Evolutionary conservation across 2,329 filamentous ascomycete genomes (phyloP).

Genomic region (Sclerotinia subarctica): DNA sequence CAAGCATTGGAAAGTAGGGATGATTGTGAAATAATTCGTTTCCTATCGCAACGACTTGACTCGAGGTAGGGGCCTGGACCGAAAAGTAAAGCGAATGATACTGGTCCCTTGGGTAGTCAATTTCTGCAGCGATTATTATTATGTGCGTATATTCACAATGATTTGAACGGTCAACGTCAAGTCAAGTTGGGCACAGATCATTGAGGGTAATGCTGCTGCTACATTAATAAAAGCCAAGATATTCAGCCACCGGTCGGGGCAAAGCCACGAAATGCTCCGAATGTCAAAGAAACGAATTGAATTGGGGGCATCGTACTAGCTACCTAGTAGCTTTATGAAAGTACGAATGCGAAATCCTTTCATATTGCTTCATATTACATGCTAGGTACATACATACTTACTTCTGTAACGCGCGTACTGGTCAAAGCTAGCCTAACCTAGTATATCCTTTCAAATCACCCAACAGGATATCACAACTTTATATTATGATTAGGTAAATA

Average conservation of each 20-base stretch:
- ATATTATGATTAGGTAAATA: background rate
- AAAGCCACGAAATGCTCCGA: constrained; percentile 14
- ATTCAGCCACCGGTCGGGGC: constrained; percentile 9
- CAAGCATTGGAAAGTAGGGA: constrained; percentile 18
- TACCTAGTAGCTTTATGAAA: background rate
- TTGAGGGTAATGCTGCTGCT: background rate
- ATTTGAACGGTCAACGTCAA: background rate
- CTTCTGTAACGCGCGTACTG: constrained; percentile 1
- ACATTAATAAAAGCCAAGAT: background rate
- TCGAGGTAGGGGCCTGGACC: background rate
- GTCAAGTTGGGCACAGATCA: constrained; percentile 9
- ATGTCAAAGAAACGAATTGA: constrained; percentile 4
- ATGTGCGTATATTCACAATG: constrained; percentile 11
- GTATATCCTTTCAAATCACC: background rate
- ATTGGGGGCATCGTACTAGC: background rate
- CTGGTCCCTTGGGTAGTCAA: constrained; percentile 4
- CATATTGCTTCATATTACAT: background rate
- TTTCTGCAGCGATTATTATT: background rate
- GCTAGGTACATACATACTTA: no score
- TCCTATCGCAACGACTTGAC: constrained; percentile 8
- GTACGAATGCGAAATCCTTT: constrained; percentile 6
- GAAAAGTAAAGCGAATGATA: constrained; percentile 9
- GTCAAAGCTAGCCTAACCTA: background rate
- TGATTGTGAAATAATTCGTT: background rate
- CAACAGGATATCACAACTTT: background rate